These are phyloP conservation scores for Cladophialophora exuberans DNA, from an alignment of 2,329 filamentous ascomycete species.

Conservation along the genomic window DNA sequence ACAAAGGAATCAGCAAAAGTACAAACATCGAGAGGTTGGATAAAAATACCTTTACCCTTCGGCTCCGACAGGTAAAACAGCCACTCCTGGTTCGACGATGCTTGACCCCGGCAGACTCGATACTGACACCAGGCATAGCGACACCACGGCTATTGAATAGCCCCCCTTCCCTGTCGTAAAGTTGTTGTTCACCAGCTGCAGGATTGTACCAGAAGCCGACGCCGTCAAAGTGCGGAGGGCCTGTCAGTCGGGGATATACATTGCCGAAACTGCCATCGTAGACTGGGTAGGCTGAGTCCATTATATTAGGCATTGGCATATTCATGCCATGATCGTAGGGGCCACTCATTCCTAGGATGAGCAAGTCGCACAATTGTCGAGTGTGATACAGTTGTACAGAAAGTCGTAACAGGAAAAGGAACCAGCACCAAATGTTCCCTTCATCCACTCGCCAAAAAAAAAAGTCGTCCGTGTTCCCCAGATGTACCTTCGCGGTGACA, in stretches of 20 bases:
- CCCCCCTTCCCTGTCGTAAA: conserved; percentile 37
- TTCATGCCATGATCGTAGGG: conserved; percentile 31
- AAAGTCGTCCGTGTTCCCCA: not conserved
- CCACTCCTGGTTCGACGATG: conserved; percentile 91
- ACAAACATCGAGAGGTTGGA: not conserved
- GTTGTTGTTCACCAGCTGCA: conserved; percentile 34
- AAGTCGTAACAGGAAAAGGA: not conserved
- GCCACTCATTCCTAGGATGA: conserved; percentile 29
- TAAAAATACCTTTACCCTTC: conserved; percentile 75
- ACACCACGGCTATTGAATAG: conserved; percentile 35
- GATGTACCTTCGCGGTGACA: conserved; percentile 6
- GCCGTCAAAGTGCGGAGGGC: conserved; percentile 43
- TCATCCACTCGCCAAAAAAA: not conserved
- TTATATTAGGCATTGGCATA: conserved; percentile 28
- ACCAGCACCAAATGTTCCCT: conserved; percentile 1
- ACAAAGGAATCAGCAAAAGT: not conserved
- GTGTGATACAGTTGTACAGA: conserved; percentile 12
- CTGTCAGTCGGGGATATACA: conserved; percentile 28
- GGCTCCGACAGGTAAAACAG: conserved; percentile 87
- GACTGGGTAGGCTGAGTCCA: conserved; percentile 26
- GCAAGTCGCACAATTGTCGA: conserved; percentile 13
- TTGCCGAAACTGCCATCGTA: conserved; percentile 35
- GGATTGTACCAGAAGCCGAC: conserved; percentile 50
- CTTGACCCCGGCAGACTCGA: conserved; percentile 67
- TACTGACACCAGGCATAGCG: conserved; percentile 16